These are phyloP conservation scores for Linaria vulgaris DNA, from an alignment of 257 asterid species.

Conservation along the genomic window DNA sequence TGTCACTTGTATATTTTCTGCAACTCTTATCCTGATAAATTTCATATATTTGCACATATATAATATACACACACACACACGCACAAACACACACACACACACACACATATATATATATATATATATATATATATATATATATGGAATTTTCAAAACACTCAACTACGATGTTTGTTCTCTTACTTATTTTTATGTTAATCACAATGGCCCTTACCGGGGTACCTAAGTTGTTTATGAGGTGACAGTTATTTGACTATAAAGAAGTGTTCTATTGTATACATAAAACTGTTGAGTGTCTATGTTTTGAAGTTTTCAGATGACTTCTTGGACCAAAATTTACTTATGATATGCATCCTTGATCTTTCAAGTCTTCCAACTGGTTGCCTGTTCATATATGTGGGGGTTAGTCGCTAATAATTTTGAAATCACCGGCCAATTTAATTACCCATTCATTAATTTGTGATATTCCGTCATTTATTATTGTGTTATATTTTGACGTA, in stretches of 20 bases:
- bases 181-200: background rate
- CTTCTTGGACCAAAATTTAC: background rate
- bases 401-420: background rate
- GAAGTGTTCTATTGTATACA: background rate
- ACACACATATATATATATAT: too few species aligned
- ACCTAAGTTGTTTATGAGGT: background rate
- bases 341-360: background rate
- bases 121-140: background rate
- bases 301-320: background rate
- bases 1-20: slow-evolving; percentile 30
- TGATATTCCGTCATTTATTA: too few species aligned
- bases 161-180: background rate
- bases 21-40: background rate
- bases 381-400: background rate
- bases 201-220: background rate
- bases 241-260: background rate
- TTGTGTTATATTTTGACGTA: too few species aligned
- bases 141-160: too few species aligned
- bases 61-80: too few species aligned
- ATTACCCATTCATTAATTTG: background rate
- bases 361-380: background rate
- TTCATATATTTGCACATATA: too few species aligned
- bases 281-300: background rate
- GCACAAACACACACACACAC: too few species aligned
- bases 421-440: background rate